Evolutionary conservation across 192 early-diverging fungal species (phyloP).

Genomic region (Coemansia furcata): DNA sequence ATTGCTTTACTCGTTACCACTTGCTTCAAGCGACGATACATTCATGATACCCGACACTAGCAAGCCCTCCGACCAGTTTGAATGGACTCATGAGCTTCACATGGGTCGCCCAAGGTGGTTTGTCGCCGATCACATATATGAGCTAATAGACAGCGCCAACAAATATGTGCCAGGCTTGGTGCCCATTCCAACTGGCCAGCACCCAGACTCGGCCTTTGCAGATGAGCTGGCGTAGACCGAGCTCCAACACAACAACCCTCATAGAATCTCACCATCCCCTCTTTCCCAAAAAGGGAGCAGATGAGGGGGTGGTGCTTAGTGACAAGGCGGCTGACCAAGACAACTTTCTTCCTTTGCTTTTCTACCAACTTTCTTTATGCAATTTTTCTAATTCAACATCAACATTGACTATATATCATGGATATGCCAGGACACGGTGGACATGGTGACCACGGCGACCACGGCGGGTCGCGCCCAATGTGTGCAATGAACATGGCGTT

Average conservation of each 20-base stretch:
- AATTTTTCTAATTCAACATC: background rate
- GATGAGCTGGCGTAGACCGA: conserved; percentile 28
- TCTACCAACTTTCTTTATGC: background rate
- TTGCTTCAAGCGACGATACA: background rate
- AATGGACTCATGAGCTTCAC: conserved; percentile 53
- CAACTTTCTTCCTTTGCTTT: background rate
- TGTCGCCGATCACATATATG: conserved; percentile 54
- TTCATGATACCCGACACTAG: conserved; percentile 50
- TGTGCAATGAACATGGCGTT: conserved; percentile 72
- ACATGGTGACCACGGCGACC: conserved; percentile 48
- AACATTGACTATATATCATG: conserved; percentile 18
- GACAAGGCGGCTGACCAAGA: background rate
- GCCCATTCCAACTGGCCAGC: conserved; percentile 46
- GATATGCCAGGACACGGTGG: conserved; percentile 54
- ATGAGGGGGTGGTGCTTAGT: background rate
- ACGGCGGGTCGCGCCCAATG: conserved; percentile 39
- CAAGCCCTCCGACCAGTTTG: conserved; percentile 53
- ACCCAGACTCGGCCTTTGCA: conserved; percentile 48
- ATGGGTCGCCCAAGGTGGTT: conserved; percentile 52
- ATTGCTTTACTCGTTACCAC: background rate
- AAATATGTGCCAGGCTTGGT: conserved; percentile 46
- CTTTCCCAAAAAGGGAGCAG: background rate
- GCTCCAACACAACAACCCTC: conserved; percentile 3
- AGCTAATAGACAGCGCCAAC: conserved; percentile 41
- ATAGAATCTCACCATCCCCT: background rate